Conservation (phyloP, 164 flowering plant species). For the Macadamia tetraphylla region DNA sequence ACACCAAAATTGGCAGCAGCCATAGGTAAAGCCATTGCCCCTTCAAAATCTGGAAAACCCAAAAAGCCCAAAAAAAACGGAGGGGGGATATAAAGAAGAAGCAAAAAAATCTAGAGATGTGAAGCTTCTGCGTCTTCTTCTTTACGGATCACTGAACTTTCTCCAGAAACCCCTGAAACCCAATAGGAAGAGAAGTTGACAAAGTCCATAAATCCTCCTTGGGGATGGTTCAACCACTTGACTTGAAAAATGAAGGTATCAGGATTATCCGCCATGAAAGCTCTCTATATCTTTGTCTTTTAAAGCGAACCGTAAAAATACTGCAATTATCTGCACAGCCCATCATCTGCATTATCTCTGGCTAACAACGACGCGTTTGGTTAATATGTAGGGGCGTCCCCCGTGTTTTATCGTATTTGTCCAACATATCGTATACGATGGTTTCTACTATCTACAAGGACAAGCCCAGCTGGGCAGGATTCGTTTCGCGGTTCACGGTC, state of each 20-base stretch:
- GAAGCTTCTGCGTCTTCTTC: not conserved
- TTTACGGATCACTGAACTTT: not conserved
- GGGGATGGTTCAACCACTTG: conserved; percentile 1
- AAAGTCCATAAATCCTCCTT: not conserved
- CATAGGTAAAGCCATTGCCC: conserved; percentile 19
- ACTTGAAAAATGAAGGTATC: not conserved
- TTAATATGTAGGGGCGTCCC: too few species aligned
- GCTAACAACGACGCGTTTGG: not conserved
- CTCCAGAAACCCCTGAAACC: not conserved
- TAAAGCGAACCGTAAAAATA: not conserved
- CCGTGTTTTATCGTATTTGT: too few species aligned
- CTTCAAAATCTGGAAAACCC: not conserved
- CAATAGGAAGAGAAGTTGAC: not conserved
- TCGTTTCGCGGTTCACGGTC: too few species aligned
- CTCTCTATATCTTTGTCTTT: conserved; percentile 3
- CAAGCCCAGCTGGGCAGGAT: too few species aligned
- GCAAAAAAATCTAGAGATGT: not conserved
- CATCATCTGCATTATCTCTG: not conserved
- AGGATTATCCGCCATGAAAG: conserved; percentile 14
- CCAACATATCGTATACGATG: too few species aligned
- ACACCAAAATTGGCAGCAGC: conserved; percentile 16
- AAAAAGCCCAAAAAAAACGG: not conserved
- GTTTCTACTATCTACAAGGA: too few species aligned
- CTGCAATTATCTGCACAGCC: not conserved
- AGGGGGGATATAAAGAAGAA: not conserved